Evolutionary conservation across 805 yeast species (phyloP).

Genomic region (Hanseniaspora singularis): DNA sequence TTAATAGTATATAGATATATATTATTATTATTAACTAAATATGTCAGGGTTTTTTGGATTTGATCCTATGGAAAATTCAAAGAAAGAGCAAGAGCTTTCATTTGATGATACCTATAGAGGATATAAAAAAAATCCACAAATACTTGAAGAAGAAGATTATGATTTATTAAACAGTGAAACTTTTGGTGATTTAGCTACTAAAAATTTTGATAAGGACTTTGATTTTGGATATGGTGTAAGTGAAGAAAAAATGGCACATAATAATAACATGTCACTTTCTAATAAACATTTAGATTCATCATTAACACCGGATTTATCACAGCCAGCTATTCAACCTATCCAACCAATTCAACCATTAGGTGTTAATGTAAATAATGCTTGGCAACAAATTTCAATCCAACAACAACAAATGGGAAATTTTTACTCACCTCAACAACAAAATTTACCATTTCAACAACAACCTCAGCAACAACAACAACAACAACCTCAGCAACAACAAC

Average conservation of each 20-base stretch:
- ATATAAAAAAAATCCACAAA: constrained; percentile 32
- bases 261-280: no score
- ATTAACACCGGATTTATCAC: constrained; percentile 17
- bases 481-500: constrained; percentile 16
- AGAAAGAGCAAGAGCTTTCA: constrained; percentile 32
- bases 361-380: constrained; percentile 5
- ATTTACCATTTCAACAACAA: constrained; percentile 17
- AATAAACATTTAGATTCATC: not conserved
- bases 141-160: constrained; percentile 54
- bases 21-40: not conserved
- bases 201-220: constrained; percentile 28
- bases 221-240: constrained; percentile 28
- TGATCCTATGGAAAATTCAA: constrained; percentile 18
- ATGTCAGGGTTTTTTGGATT: constrained; percentile 28
- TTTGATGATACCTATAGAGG: constrained; percentile 81
- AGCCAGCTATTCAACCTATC: constrained; percentile 16
- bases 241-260: constrained; percentile 15
- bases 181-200: constrained; percentile 24
- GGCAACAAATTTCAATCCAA: constrained; percentile 15
- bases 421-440: constrained; percentile 24
- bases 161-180: constrained; percentile 35
- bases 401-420: constrained; percentile 15
- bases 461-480: constrained; percentile 6
- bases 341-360: constrained; percentile 17
- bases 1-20: not conserved